Evolutionary conservation across 2,329 filamentous ascomycete genomes (phyloP), one percentile per base, ranked within the genome.

Genomic region (Trichophyton simii): DNA sequence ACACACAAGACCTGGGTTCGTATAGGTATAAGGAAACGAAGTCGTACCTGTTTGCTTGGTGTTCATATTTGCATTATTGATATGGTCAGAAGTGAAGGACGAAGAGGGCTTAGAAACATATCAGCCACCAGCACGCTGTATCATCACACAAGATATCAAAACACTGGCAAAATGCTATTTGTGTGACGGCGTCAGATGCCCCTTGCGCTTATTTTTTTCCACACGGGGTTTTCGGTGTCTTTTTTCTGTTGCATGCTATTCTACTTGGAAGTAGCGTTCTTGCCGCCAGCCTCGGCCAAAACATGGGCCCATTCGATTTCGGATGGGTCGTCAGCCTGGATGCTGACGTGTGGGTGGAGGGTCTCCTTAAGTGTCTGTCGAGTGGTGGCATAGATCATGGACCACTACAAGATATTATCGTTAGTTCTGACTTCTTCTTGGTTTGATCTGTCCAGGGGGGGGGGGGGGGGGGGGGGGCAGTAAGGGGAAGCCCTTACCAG

Each of bases 331-430:
- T 76, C 74, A 46, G 74, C 74, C 66, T 76, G 74, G 67, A 76
- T 72, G 65, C 72, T 74, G 65, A 61, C 68, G 64, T 67, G 66
- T 61, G 75, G 72, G 70, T 77, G 78, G 50, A 80, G 72, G 18
- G 77, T 75, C 65, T 76, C 77, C 72, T 79, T 79, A 65, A 80
- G 67, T 62, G 71, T 72, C 68, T 79, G 76, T 60, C 76, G 75
- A 57, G 76, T 79, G 66, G 76, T 77, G 66, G 78, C 77, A 71
- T 80, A 80, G 62, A 79, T 73, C 78, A 80, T 79, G 65, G 76
- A 77, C 71, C 73, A 75, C 75, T 77, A 41, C 41, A 36, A 41
- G 2, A 15, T 57, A 61, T 67, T 38, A 61, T 31, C 28, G 65
- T 70, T 64, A 58, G 54, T 58, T 54, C 13, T n/a, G 28, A 7